Percentiles rank a stretch among this genome's conserved stretches.
These are phyloP conservation scores for Cicer pinnatifidum DNA, from an alignment of 306 rosid genomes.

Conservation along the genomic window DNA sequence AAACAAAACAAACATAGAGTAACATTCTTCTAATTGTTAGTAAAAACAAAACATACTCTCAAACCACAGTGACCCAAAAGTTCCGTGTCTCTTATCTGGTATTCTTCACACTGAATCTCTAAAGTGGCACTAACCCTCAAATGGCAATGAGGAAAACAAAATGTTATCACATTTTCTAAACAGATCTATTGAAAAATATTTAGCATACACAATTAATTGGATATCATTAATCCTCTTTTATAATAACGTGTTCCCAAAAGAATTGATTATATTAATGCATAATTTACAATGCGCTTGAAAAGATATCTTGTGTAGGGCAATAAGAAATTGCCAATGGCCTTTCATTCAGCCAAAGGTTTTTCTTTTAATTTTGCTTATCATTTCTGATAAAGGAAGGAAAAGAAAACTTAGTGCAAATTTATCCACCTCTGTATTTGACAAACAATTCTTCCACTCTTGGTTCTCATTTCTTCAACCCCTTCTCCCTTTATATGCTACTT, in stretches of 20 bases:
- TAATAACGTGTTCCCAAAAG: slow-evolving; percentile 1
- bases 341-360: slow-evolving; percentile 15
- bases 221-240: slow-evolving; percentile 16
- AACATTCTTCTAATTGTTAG: too few relatives aligned
- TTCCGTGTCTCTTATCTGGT: slow-evolving; percentile 16
- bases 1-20: too few relatives aligned
- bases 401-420: slow-evolving; percentile 6
- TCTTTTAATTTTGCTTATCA: background rate
- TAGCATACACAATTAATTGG: slow-evolving; percentile 10
- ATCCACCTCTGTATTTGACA: slow-evolving; percentile 29
- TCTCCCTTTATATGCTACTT: slow-evolving; percentile 4
- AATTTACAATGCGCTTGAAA: slow-evolving; percentile 27
- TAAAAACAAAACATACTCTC: too few relatives aligned
- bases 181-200: slow-evolving; percentile 14
- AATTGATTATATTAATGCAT: background rate
- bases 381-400: slow-evolving; percentile 13
- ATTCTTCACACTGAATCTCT: slow-evolving; percentile 17
- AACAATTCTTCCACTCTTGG: slow-evolving; percentile 27
- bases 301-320: background rate
- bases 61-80: too few relatives aligned
- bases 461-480: slow-evolving; percentile 16
- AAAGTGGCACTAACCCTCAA: slow-evolving; percentile 13
- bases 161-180: background rate
- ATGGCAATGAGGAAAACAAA: background rate
- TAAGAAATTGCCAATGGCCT: slow-evolving; percentile 16